Base-by-base conservation (phyloP, 75 land plant genomes). In the Picea sitchensis region DNA sequence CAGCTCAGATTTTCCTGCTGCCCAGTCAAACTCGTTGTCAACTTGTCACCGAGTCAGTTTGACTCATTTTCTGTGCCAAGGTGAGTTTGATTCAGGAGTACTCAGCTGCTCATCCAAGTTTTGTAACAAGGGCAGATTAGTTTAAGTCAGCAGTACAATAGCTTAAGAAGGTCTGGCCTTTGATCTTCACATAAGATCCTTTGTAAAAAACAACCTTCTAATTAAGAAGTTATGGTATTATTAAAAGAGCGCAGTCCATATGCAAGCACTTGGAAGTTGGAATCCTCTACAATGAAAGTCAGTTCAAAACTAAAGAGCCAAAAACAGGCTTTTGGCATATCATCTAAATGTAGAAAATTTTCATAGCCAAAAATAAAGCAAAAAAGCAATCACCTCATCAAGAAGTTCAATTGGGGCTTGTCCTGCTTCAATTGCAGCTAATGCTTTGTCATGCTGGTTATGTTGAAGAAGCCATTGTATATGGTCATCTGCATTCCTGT, bases 401-500 rank as follows among this genome's bases (percentile, higher is more conserved):
- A 94, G 80, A 72, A 96, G 95, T 77, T 97, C 96, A 81, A 87
- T 83, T 44, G 87, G 86, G 23, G 94, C 96, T 74, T 95, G 88
- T 58, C 92, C 98, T 62, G 95, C 94, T 86, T 97, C 96, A 69
- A 95, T 95, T 44, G 94, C 96, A 58, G 88, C 98, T 77, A 97
- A 83, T 76, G 99, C 99, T 83, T 95, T 91, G 82, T 97, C 99
- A 78, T 95, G 98, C 77, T 79, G 85, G 13, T 94, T 92, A 90
- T 95, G 99, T 75, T 93, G 83, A 85, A 95, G 91, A 65, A 97
- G 91, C 99, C 99, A 97, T 76, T 78, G 47, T 63, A 97, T 89
- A 84, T 97, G 99, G 82, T 97, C 99, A 86, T 95, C 99, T 73
- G 94, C 89, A 91, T 97, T 98, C 81, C 99, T 95, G 84, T n/a